Evolutionary conservation across 164 flowering plant species (phyloP).

Genomic region (Protea cynaroides): DNA sequence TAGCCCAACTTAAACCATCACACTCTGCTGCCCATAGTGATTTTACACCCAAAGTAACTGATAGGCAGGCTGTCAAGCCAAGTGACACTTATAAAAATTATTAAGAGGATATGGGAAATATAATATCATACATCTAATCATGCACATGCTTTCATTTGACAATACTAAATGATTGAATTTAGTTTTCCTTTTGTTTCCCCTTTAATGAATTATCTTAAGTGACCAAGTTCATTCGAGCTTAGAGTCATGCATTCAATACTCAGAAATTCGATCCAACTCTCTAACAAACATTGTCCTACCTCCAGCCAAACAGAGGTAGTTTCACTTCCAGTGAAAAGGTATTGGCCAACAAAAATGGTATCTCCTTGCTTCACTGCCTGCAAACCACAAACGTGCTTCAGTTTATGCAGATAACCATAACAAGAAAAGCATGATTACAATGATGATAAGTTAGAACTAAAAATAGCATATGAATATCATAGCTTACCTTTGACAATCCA

Average conservation of each 20-base stretch:
- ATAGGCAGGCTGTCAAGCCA: neutral
- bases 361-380: conserved; percentile 89
- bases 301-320: conserved; percentile 97
- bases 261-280: neutral
- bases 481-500: conserved; percentile 61
- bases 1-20: neutral
- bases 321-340: conserved; percentile 97
- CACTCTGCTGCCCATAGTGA: neutral
- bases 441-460: neutral
- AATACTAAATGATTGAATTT: too few species aligned
- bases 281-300: conserved; percentile 36
- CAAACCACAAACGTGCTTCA: conserved; percentile 12
- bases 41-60: neutral
- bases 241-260: neutral
- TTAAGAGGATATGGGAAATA: neutral
- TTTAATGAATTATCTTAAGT: neutral
- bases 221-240: conserved; percentile 5
- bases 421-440: neutral
- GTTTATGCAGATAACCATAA: neutral
- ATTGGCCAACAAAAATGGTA: conserved; percentile 90
- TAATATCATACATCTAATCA: neutral
- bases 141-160: neutral
- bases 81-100: neutral
- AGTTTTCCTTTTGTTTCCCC: too few species aligned
- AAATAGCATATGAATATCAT: neutral